These are phyloP conservation scores for Bryopsis sp. DNA, from an alignment of 139 green algal genomes.

Conservation along the genomic window DNA sequence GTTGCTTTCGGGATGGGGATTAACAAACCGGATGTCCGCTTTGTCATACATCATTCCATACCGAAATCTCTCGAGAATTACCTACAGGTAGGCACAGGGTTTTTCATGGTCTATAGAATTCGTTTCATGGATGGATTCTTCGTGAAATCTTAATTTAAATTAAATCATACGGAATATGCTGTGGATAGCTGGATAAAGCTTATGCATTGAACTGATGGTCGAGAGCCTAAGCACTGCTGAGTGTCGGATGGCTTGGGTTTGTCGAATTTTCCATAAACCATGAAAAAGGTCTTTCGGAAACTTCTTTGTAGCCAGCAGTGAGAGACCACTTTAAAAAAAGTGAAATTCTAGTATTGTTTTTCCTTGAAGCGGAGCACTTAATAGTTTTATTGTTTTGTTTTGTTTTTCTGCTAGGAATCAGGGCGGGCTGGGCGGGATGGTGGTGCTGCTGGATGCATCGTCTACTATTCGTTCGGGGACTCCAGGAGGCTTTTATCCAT, in stretches of 20 bases:
- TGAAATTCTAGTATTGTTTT: too few relatives aligned
- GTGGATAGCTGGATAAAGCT: slow-evolving; percentile 24
- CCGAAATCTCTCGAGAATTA: slow-evolving; percentile 88
- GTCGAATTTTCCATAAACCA: too few relatives aligned
- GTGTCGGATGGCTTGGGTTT: too few relatives aligned
- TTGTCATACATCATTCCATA: slow-evolving; percentile 85
- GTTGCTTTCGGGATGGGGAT: slow-evolving; percentile 90
- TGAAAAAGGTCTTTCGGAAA: too few relatives aligned
- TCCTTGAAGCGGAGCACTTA: background rate
- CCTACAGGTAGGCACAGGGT: slow-evolving; percentile 42
- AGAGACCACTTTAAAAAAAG: too few relatives aligned
- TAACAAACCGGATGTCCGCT: slow-evolving; percentile 65
- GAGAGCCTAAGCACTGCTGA: background rate
- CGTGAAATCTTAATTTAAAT: background rate
- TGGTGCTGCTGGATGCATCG: slow-evolving; percentile 27
- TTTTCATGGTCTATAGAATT: background rate
- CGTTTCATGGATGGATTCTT: background rate
- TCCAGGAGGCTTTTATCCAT: background rate
- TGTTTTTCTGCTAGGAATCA: slow-evolving; percentile 32
- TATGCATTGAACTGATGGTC: background rate
- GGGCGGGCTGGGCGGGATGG: slow-evolving; percentile 41
- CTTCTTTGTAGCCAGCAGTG: too few relatives aligned
- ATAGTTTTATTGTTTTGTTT: background rate
- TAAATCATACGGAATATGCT: slow-evolving; percentile 21
- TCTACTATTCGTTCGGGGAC: slow-evolving; percentile 34